phyloP scores from a whole-genome alignment of 2,329 filamentous ascomycete species.

The Periconia digitata region DNA sequence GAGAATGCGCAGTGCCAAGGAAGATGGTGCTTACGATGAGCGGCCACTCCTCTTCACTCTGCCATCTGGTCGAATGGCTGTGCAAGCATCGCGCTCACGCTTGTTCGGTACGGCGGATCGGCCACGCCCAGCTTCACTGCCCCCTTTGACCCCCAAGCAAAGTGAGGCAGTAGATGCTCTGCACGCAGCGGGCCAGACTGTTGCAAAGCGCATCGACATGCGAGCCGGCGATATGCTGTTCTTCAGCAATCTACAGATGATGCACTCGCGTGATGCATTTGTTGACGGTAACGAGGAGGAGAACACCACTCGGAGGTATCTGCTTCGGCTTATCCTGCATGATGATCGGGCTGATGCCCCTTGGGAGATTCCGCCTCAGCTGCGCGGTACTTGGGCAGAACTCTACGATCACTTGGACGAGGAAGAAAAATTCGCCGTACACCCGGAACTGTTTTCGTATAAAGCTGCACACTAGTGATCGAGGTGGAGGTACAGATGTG shows the following conservation, averaged over 20 bases:
- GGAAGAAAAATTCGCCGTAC: constrained; percentile 3
- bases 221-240: constrained; percentile 7
- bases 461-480: constrained; percentile 1
- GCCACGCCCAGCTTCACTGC: background rate
- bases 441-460: constrained; percentile 7
- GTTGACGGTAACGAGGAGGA: constrained; percentile 7
- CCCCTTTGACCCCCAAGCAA: constrained; percentile 2
- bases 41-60: constrained; percentile 7
- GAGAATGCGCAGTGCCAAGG: background rate
- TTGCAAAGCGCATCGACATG: constrained; percentile 1
- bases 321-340: constrained; percentile 6
- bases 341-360: constrained; percentile 1
- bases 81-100: constrained; percentile 5
- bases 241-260: constrained; percentile 8
- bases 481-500: background rate
- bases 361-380: constrained; percentile 2
- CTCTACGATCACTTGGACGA: constrained; percentile 2
- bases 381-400: constrained; percentile 1
- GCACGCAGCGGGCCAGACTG: constrained; percentile 4
- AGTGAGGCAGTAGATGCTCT: constrained; percentile 6
- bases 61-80: constrained; percentile 2
- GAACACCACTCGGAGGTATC: constrained; percentile 4
- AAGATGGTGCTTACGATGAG: constrained; percentile 4
- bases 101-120: constrained; percentile 4
- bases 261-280: constrained; percentile 8